Evolutionary conservation across 495 filamentous ascomycete species (phyloP).

Genomic region (Cercophora samala): DNA sequence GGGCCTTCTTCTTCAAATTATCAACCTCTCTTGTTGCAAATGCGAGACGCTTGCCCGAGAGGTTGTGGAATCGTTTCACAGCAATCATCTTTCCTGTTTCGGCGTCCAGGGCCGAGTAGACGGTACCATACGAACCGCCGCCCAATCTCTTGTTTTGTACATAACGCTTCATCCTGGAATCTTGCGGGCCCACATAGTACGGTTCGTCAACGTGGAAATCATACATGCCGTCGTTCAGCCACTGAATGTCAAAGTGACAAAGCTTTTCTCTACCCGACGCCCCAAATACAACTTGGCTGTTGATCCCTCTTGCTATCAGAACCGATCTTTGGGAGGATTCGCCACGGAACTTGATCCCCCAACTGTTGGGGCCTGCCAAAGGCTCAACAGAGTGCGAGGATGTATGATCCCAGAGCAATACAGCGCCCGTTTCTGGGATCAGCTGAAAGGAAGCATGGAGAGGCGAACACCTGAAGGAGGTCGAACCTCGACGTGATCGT

Average conservation of each 20-base stretch:
- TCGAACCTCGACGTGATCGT: slow-evolving; percentile 13
- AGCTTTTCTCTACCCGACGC: slow-evolving; percentile 15
- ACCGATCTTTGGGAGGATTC: slow-evolving; percentile 23
- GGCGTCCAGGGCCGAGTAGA: slow-evolving; percentile 30
- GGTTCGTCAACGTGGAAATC: slow-evolving; percentile 22
- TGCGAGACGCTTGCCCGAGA: slow-evolving; percentile 30
- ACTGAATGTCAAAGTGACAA: slow-evolving; percentile 34
- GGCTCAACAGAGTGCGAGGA: slow-evolving; percentile 22
- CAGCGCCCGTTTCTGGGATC: slow-evolving; percentile 28
- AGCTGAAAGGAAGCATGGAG: slow-evolving; percentile 31
- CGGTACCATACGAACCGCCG: slow-evolving; percentile 32
- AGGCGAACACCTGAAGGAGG: too few relatives aligned
- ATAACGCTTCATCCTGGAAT: slow-evolving; percentile 24
- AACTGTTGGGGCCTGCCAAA: slow-evolving; percentile 11
- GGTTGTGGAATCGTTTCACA: slow-evolving; percentile 36
- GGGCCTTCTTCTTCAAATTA: slow-evolving; percentile 27
- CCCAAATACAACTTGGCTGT: slow-evolving; percentile 31
- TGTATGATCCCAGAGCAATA: slow-evolving; percentile 31
- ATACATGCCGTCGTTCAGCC: slow-evolving; percentile 26
- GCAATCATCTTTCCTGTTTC: slow-evolving; percentile 29
- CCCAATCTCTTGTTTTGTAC: slow-evolving; percentile 27
- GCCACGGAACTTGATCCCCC: slow-evolving; percentile 23
- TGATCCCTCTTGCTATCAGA: slow-evolving; percentile 31
- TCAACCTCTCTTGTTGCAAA: slow-evolving; percentile 33
- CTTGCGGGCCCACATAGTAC: slow-evolving; percentile 28